Conservation (phyloP, 768 basidiomycete species). For the Clavaria fumosa region DNA sequence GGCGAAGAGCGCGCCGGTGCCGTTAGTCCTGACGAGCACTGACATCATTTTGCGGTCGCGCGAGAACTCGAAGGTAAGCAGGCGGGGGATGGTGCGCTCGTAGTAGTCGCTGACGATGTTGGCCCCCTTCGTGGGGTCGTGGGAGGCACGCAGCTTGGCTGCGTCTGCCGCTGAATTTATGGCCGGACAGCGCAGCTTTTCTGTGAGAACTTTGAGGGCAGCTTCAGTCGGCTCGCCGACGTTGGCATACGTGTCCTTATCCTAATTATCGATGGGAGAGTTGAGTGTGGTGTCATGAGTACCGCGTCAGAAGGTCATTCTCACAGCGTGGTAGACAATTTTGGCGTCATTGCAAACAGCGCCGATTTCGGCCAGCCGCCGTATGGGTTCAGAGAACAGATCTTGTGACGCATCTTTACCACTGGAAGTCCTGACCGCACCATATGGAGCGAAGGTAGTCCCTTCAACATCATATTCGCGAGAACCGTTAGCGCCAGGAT, state of each 20-base stretch:
- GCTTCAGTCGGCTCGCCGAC: slow-evolving; percentile 97
- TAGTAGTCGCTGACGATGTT: slow-evolving; percentile 78
- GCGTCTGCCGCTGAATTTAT: no score
- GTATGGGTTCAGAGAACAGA: slow-evolving; percentile 52
- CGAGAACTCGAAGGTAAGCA: slow-evolving; percentile 95
- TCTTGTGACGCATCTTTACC: slow-evolving; percentile 43
- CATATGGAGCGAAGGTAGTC: slow-evolving; percentile 80
- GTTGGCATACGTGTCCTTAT: slow-evolving; percentile 62
- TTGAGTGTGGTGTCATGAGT: no score
- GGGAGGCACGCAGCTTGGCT: slow-evolving; percentile 36
- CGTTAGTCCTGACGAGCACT: slow-evolving; percentile 63
- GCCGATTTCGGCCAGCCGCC: slow-evolving; percentile 80
- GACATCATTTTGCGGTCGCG: slow-evolving; percentile 99
- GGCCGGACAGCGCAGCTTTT: slow-evolving; percentile 79
- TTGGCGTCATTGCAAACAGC: slow-evolving; percentile 93
- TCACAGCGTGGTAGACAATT: slow-evolving; percentile 66
- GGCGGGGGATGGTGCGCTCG: slow-evolving; percentile 56
- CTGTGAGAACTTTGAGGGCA: slow-evolving; percentile 84
- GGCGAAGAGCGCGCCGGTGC: slow-evolving; percentile 67
- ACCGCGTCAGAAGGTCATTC: slow-evolving; percentile 12
- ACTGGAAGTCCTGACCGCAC: slow-evolving; percentile 51
- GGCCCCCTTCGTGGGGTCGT: slow-evolving; percentile 48
- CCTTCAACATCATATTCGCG: slow-evolving; percentile 77
- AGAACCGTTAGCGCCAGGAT: slow-evolving; percentile 31
- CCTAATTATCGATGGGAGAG: no score